A percentile compares a stretch with the other conserved stretches of the same genome.
phyloP scores from a whole-genome alignment of 2,329 filamentous ascomycete genomes.

The Parastagonospora nodorum region DNA sequence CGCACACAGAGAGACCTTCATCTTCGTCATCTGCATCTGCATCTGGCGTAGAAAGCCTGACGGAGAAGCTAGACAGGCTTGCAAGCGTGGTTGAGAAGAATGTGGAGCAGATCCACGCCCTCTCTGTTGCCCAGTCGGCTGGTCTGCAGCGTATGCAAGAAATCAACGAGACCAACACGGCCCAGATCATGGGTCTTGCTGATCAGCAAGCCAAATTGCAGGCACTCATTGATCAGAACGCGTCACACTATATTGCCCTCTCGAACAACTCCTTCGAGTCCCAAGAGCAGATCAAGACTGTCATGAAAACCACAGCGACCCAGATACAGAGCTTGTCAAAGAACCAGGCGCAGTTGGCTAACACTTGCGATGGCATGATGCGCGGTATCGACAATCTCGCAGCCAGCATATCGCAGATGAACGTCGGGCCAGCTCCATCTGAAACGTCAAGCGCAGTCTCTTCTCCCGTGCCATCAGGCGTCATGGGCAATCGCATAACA shows the following conservation, averaged over 20 bases:
- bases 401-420: slow-evolving; percentile 19
- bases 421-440: slow-evolving; percentile 12
- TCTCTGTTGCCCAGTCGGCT: slow-evolving; percentile 40
- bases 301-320: slow-evolving; percentile 30
- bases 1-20: slow-evolving; percentile 8
- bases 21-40: background rate
- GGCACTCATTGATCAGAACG: slow-evolving; percentile 37
- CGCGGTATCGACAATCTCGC: slow-evolving; percentile 30
- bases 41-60: slow-evolving; percentile 29
- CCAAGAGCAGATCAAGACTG: slow-evolving; percentile 35
- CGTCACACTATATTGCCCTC: slow-evolving; percentile 42
- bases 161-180: slow-evolving; percentile 42
- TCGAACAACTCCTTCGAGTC: slow-evolving; percentile 38
- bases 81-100: slow-evolving; percentile 36
- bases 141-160: slow-evolving; percentile 44
- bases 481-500: slow-evolving; percentile 27
- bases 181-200: slow-evolving; percentile 42
- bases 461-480: slow-evolving; percentile 13
- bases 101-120: slow-evolving; percentile 38
- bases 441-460: slow-evolving; percentile 18
- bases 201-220: slow-evolving; percentile 39
- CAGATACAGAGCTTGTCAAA: slow-evolving; percentile 36
- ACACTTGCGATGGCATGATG: slow-evolving; percentile 39
- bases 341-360: slow-evolving; percentile 33
- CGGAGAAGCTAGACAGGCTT: slow-evolving; percentile 32